A percentile compares a stretch with the other conserved stretches of the same genome.
Conservation (phyloP, 768 basidiomycete species). For the Amanita rubescens region DNA sequence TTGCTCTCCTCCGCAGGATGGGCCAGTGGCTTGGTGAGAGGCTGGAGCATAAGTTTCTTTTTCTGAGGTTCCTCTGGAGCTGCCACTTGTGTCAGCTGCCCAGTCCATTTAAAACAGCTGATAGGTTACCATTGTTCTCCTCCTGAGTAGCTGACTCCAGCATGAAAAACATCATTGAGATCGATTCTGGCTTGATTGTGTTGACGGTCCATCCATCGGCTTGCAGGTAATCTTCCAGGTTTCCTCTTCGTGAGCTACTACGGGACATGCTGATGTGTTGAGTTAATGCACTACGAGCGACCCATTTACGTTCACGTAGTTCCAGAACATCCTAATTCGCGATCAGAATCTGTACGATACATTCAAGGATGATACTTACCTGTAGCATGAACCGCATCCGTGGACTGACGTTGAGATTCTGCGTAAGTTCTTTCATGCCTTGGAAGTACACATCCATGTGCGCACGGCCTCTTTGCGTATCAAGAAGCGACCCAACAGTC, state of each 20-base stretch:
- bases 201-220: slow-evolving; percentile 85
- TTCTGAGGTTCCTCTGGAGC: slow-evolving; percentile 49
- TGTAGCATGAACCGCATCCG: slow-evolving; percentile 95
- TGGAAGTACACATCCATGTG: slow-evolving; percentile 93
- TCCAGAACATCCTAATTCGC: slow-evolving; percentile 78
- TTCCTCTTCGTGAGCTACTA: slow-evolving; percentile 78
- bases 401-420: slow-evolving; percentile 67
- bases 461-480: slow-evolving; percentile 67
- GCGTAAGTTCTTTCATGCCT: slow-evolving; percentile 78
- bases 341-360: slow-evolving; percentile 3
- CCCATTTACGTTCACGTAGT: slow-evolving; percentile 79
- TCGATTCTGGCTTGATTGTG: slow-evolving; percentile 53
- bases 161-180: slow-evolving; percentile 85
- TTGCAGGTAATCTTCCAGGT: slow-evolving; percentile 50
- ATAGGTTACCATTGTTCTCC: slow-evolving; percentile 33
- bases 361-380: slow-evolving; percentile 38
- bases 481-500: slow-evolving; percentile 81
- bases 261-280: slow-evolving; percentile 77
- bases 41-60: slow-evolving; percentile 65
- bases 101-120: not conserved
- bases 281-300: slow-evolving; percentile 52
- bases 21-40: slow-evolving; percentile 61
- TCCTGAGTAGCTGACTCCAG: slow-evolving; percentile 61
- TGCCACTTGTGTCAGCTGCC: slow-evolving; percentile 19
- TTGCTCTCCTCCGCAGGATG: slow-evolving; percentile 41